Evolutionary conservation across 305 asterid species (phyloP).

Genomic region (Fraxinus paxiana): DNA sequence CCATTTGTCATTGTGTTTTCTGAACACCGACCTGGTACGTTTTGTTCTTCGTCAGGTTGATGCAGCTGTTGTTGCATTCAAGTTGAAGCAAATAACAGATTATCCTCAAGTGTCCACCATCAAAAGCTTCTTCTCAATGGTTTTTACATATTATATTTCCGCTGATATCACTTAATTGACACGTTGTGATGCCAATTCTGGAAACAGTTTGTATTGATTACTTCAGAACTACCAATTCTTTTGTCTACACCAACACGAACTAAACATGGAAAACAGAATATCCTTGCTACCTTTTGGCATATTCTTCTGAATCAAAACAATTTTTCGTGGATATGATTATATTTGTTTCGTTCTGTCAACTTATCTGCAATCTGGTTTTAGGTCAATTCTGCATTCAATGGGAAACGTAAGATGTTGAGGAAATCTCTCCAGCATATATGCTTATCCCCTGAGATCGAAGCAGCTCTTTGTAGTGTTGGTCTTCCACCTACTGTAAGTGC

Average conservation of each 20-base stretch:
- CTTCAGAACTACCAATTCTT: not conserved
- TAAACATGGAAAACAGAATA: not conserved
- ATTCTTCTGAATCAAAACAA: not conserved
- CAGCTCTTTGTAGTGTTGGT: slow-evolving; percentile 58
- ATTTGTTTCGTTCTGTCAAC: not conserved
- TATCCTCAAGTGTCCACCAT: slow-evolving; percentile 76
- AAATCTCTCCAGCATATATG: slow-evolving; percentile 83
- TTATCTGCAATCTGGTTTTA: slow-evolving; percentile 22
- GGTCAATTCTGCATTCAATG: slow-evolving; percentile 96
- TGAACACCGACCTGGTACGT: not conserved
- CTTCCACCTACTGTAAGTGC: slow-evolving; percentile 70
- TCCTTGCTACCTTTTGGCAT: not conserved
- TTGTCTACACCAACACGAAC: not conserved
- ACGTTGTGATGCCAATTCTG: not conserved
- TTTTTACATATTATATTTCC: slow-evolving; percentile 21
- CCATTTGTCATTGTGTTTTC: not conserved
- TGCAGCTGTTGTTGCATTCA: slow-evolving; percentile 80
- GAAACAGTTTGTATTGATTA: not conserved
- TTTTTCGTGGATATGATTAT: not conserved
- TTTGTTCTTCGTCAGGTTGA: slow-evolving; percentile 55
- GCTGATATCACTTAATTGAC: not conserved
- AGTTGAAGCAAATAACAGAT: slow-evolving; percentile 58
- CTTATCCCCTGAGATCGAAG: slow-evolving; percentile 64
- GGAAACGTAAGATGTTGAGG: slow-evolving; percentile 90
- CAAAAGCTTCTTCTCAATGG: slow-evolving; percentile 95